Percentiles rank a stretch among this genome's conserved stretches.
phyloP scores from a whole-genome alignment of 2,329 filamentous ascomycete genomes.

The Trichoderma cornu-damae region DNA sequence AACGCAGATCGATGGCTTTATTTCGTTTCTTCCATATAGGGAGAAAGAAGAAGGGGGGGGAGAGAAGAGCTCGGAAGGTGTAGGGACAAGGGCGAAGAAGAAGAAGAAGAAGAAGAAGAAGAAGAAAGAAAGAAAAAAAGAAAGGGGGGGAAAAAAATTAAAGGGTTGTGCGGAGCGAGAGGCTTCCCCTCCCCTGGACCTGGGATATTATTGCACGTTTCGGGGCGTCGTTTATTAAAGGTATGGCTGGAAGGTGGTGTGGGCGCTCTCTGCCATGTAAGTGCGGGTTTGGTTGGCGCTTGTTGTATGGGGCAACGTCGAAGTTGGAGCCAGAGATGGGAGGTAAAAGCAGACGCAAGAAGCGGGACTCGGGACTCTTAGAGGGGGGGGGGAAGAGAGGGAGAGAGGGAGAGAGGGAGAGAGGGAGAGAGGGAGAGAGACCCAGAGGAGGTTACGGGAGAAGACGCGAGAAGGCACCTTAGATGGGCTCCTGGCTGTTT shows the following conservation, averaged over 20 bases:
- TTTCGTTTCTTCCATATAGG: background rate
- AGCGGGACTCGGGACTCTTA: slow-evolving; percentile 5
- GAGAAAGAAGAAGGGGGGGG: background rate
- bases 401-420: background rate
- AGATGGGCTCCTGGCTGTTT: background rate
- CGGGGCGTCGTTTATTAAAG: slow-evolving; percentile 10
- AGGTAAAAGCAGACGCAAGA: background rate
- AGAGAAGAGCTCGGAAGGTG: background rate
- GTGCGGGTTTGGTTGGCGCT: slow-evolving; percentile 13
- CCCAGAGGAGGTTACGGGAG: background rate
- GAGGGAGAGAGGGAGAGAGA: background rate
- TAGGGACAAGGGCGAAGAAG: background rate
- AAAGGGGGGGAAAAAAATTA: background rate
- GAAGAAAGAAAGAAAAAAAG: background rate
- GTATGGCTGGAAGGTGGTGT: slow-evolving; percentile 11
- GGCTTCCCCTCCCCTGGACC: slow-evolving; percentile 1
- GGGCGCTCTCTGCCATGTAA: slow-evolving; percentile 6
- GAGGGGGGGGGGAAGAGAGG: too few relatives aligned
- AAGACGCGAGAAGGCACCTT: slow-evolving; percentile 3
- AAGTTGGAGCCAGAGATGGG: background rate
- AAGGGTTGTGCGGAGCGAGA: background rate
- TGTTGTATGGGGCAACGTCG: slow-evolving; percentile 13
- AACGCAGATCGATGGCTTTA: slow-evolving; percentile 8
- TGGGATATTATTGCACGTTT: slow-evolving; percentile 8
- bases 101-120: background rate